phyloP scores from a whole-genome alignment of 192 early-diverging fungal species.

The Backusella psychrophila region DNA sequence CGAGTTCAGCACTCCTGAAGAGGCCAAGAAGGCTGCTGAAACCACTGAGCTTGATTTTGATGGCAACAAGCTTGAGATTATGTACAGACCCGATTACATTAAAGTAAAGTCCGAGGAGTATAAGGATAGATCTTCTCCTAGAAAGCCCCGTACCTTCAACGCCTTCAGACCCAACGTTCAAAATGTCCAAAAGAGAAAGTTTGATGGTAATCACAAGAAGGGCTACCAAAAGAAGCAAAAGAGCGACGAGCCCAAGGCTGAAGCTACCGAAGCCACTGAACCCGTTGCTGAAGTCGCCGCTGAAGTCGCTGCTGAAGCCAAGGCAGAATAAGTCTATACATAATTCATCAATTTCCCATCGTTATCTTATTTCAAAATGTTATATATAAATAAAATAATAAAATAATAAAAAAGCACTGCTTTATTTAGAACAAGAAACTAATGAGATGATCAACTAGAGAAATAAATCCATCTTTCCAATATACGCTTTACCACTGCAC shows the following conservation, averaged over 20 bases:
- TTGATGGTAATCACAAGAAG: neutral
- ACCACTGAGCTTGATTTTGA: conserved; percentile 40
- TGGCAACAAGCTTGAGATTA: conserved; percentile 37
- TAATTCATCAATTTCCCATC: neutral
- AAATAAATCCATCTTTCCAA: conserved; percentile 27
- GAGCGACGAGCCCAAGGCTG: neutral
- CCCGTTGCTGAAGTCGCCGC: no score
- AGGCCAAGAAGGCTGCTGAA: conserved; percentile 46
- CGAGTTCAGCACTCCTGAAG: conserved; percentile 46
- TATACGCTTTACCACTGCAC: conserved; percentile 33
- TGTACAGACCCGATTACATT: conserved; percentile 14
- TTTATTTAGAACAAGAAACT: neutral
- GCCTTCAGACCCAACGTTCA: conserved; percentile 15
- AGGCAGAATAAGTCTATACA: conserved; percentile 8
- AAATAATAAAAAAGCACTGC: neutral
- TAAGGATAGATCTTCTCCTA: neutral
- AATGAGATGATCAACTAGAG: neutral
- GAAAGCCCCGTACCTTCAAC: conserved; percentile 10
- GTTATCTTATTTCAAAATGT: neutral
- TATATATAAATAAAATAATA: neutral
- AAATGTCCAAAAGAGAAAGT: conserved; percentile 6
- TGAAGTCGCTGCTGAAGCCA: neutral
- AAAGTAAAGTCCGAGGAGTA: conserved; percentile 19
- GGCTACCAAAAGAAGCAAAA: neutral
- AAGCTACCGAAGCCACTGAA: neutral